Evolutionary conservation across 139 green algal species (phyloP), one percentile per base, ranked within the genome.

Genomic region (Edaphochlamys debaryana): DNA sequence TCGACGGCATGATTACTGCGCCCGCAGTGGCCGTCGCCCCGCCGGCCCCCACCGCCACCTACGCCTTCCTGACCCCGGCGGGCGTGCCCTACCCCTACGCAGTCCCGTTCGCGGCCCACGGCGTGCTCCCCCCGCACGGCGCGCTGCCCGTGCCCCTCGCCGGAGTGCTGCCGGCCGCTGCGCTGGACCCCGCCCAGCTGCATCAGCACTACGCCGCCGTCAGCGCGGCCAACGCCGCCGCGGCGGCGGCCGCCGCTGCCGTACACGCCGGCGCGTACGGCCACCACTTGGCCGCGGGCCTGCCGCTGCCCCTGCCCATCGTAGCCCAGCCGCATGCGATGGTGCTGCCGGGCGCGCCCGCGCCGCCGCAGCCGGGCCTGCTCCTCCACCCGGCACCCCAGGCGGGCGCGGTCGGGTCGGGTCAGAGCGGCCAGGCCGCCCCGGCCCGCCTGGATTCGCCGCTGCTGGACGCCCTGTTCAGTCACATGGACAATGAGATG

Each of bases 401-500:
- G 22, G 60, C 60, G n/a, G 60, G 5, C 22, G 60, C 60, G n/a
- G 58, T 9, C 32, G 20, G 58, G 27, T 34, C 25, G 4, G 32
- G 48, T 36, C 42, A 11, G 20, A 41, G 42, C 69, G 11, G 52
- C 72, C 19, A 48, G 23, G 2, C 0, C 27, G n/a, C 8, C 1
- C n/a, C 74, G 17, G 22, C 29, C 13, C 56, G 74, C 23, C 56
- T 80, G 74, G 74, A 70, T 58, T 69, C 74, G 4, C 74, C 74
- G 1, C 58, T 70, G 22, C 7, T 79, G 9, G 72, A 79, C 32
- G 72, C 72, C 0, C 15, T 79, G 25, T 54, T 79, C 13, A 19
- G 11, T 13, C 52, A 79, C 2, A 54, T 79, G 72, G 54, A 78
- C 48, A 4, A 19, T 11, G 67, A 72, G 37, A 72, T 52, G 38